Evolutionary conservation across 164 flowering plant species (phyloP), one percentile per base, ranked within the genome.

Genomic region (Aristolochia contorta): DNA sequence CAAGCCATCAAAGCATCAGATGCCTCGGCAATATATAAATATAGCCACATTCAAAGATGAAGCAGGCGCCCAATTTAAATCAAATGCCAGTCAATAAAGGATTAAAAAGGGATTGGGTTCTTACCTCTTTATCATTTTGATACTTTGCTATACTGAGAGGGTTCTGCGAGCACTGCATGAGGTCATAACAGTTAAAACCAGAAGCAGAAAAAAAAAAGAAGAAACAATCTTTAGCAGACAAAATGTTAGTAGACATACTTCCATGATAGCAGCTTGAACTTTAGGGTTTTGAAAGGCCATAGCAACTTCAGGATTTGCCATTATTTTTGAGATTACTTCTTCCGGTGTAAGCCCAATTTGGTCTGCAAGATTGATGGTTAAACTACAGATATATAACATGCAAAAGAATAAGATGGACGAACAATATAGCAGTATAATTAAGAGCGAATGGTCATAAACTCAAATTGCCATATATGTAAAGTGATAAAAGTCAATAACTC

Each of bases 291-390:
- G 99, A 70, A 93, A 93, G 56, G 97, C 99, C 86, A 85, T 72
- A 21, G 97, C 95, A 71, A 93, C 78, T 7, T 93, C 99, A 45
- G 99, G 99, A 73, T 90, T 93, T 60, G 91, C 96, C 96, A 93
- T 88, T 22, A 89, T 89, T 69, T 86, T 89, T 27, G 96, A 81
- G 51, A 93, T 83, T 46, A 85, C 94, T 74, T 93, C 96, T 77
- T 93, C 89, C 15, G 96, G 99, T 18, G 92, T 82, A 68, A 93
- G 85, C 60, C 97, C 99, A 66, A 93, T 82, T 76, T 88, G 97
- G 73, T 90, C 97, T 93, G 84, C 57, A 67, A 61, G 63, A 37
- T 37, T 37, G 43, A 37, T 37, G 10, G 43, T 37, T 37, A 57
- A 27, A 47, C 21, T 33, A 48, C 50, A 57, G 8, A 25, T 30